Percentiles rank a stretch among this genome's conserved stretches.
These are phyloP conservation scores for Ceratorhiza oryzae-sativae DNA, from an alignment of 1,284 basidiomycete species.

Conservation along the genomic window DNA sequence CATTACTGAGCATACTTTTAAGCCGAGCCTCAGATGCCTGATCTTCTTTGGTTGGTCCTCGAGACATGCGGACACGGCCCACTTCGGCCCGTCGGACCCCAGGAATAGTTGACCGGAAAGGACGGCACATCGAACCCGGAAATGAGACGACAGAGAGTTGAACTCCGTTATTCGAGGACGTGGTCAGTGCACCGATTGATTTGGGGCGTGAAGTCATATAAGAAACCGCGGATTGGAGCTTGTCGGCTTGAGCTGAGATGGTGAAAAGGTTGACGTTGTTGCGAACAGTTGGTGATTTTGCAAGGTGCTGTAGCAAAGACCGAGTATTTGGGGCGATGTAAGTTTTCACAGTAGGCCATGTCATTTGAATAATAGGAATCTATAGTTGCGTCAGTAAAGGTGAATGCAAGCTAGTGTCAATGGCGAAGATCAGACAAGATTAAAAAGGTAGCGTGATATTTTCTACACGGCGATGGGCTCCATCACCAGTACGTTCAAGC, in stretches of 20 bases:
- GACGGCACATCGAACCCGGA: slow-evolving; percentile 42
- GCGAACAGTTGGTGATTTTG: neutral
- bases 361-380: neutral
- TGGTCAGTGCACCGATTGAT: slow-evolving; percentile 3
- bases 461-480: slow-evolving; percentile 40
- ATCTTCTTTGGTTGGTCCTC: slow-evolving; percentile 58
- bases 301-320: slow-evolving; percentile 27
- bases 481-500: slow-evolving; percentile 39
- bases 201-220: slow-evolving; percentile 21
- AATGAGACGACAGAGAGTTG: slow-evolving; percentile 27
- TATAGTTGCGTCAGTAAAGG: neutral
- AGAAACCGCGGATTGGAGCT: slow-evolving; percentile 13
- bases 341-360: slow-evolving; percentile 13
- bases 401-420: neutral
- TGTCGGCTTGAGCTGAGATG: slow-evolving; percentile 22
- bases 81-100: slow-evolving; percentile 66
- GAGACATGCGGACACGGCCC: slow-evolving; percentile 57
- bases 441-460: slow-evolving; percentile 39
- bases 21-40: slow-evolving; percentile 26
- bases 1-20: slow-evolving; percentile 43
- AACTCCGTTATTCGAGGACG: neutral
- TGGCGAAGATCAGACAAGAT: slow-evolving; percentile 9
- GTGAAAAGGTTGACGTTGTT: slow-evolving; percentile 26
- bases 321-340: slow-evolving; percentile 33
- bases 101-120: slow-evolving; percentile 67